Evolutionary conservation across 208 protist species (phyloP), one percentile per base, ranked within the genome.

Genomic region (Lotmaria passim): DNA sequence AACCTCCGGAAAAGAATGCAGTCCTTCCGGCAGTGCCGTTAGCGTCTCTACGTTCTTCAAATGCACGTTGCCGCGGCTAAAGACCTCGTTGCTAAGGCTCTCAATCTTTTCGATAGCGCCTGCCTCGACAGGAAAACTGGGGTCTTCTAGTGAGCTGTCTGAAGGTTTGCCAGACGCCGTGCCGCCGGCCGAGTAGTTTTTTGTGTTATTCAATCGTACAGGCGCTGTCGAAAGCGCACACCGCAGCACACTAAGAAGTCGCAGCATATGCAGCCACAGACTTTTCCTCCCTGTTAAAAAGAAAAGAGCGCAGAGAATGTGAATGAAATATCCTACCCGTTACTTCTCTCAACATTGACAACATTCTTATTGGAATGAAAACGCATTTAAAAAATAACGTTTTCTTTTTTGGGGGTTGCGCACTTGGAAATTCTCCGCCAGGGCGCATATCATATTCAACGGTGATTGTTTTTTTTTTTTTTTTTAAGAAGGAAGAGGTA

Each of bases 1-100:
- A 36, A 97, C 86, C 65, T 97, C 89, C 0, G 93, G 93, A 65
- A 91, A 94, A 1, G 93, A 97, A 61, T 93, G 85, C 33, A 94
- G 65, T 11, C 93, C 93, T 76, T 97, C 89, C 17, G 93, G 93
- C 19, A 97, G 79, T 11, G 90, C 57, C 33, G 81, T 85, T 30
- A 97, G 70, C 14, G 69, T 78, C 47, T 88, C 81, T 21, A 93
- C 87, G 66, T 94, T 95, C 66, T 95, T 95, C 39, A 95, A 70
- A 60, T 93, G 88, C 43, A 79, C 65, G 56, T 97, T 97, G 30
- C 93, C 93, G 14, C 78, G 64, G n/a, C 71, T 61, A 71, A 97
- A 97, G 5, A 97, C 83, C 34, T 94, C 88, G 43, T 91, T 74
- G 59, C 85, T 92, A 1, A 96, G 78, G 12, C 33, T 15, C 67